phyloP scores from a whole-genome alignment of 1,284 basidiomycete genomes.

The Bjerkandera adusta region DNA sequence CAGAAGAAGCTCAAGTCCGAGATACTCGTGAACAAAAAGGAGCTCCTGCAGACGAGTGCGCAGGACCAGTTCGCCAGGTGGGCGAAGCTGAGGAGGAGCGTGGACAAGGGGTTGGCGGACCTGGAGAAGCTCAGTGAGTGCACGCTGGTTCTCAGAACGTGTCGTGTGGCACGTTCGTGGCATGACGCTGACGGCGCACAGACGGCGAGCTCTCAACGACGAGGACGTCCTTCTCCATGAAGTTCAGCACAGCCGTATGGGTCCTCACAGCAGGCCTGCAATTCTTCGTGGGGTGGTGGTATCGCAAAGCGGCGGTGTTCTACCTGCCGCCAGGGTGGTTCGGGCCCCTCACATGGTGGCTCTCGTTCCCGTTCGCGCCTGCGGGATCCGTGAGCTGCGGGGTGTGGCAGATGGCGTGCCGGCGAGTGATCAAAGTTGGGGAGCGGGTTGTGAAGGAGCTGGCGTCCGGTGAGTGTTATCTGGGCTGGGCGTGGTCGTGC shows the following conservation, averaged over 20 bases:
- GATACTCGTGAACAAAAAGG: constrained; percentile 78
- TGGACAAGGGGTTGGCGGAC: constrained; percentile 92
- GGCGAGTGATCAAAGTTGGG: constrained; percentile 68
- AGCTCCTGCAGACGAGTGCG: constrained; percentile 86
- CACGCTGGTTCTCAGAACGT: too few relatives aligned
- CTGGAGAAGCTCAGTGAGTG: constrained; percentile 90
- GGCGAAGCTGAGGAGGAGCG: constrained; percentile 89
- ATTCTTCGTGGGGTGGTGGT: constrained; percentile 86
- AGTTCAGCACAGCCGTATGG: constrained; percentile 79
- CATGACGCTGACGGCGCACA: constrained; percentile 32
- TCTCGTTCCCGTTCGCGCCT: constrained; percentile 83
- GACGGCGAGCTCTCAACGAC: constrained; percentile 67
- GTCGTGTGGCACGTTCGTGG: not conserved
- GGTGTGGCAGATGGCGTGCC: constrained; percentile 90
- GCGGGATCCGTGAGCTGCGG: constrained; percentile 86
- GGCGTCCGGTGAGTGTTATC: constrained; percentile 18
- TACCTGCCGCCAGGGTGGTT: constrained; percentile 89
- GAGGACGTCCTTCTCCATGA: constrained; percentile 68
- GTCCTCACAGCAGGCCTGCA: constrained; percentile 81
- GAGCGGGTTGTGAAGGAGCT: constrained; percentile 69
- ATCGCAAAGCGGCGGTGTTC: constrained; percentile 85
- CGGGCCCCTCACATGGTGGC: constrained; percentile 78
- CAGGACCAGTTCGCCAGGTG: constrained; percentile 99
- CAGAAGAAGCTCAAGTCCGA: constrained; percentile 75
- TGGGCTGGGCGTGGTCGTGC: not conserved